phyloP scores from a whole-genome alignment of 2,329 filamentous ascomycete species.

The Diaporthe sp. region DNA sequence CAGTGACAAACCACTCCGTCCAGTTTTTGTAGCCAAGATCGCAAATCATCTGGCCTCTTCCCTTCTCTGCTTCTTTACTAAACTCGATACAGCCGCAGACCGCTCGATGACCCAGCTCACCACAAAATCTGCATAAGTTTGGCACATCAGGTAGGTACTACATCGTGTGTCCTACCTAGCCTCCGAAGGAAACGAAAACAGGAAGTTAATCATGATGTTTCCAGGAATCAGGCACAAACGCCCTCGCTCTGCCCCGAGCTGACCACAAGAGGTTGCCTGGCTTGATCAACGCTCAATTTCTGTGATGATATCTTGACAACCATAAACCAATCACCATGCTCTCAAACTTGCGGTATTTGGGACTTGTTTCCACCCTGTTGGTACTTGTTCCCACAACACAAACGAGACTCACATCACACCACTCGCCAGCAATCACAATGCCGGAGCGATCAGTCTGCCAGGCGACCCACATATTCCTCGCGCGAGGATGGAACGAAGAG shows the following conservation, averaged over 20 bases:
- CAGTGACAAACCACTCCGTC: neutral
- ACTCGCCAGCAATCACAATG: neutral
- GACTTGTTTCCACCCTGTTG: neutral
- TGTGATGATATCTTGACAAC: neutral
- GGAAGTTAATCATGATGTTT: neutral
- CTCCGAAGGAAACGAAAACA: neutral
- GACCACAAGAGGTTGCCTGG: too few relatives aligned
- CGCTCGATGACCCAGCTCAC: neutral
- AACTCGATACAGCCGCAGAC: neutral
- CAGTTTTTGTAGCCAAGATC: neutral
- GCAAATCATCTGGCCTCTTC: neutral
- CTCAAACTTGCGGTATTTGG: too few relatives aligned
- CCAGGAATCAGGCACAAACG: neutral
- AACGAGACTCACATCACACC: neutral
- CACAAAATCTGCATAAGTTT: neutral
- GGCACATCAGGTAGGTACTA: neutral
- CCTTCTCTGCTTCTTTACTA: neutral
- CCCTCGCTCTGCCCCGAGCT: neutral
- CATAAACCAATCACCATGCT: neutral
- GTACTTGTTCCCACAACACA: neutral
- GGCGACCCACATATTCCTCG: constrained; percentile 10
- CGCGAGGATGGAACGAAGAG: constrained; percentile 12
- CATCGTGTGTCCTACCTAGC: neutral
- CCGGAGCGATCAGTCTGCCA: constrained; percentile 2
- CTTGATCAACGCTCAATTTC: neutral